phyloP scores from a whole-genome alignment of 768 basidiomycete genomes.

The Lactarius vividus region DNA sequence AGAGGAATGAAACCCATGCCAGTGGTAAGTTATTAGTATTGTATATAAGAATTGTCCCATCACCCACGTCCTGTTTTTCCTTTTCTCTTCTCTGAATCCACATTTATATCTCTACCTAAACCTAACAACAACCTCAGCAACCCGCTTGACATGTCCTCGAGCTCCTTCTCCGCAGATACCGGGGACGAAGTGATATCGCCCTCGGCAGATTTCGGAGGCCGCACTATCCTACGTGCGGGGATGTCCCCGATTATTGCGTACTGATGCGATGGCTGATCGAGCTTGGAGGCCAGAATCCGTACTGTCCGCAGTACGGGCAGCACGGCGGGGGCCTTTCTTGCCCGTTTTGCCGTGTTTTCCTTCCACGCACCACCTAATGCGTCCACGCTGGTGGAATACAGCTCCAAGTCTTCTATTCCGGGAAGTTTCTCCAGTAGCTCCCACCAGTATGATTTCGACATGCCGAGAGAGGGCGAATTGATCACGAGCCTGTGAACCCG shows the following conservation, averaged over 20 bases:
- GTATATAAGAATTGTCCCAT: too few relatives aligned
- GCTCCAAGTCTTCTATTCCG: neutral
- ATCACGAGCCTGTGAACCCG: neutral
- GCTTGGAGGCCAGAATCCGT: neutral
- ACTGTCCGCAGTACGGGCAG: neutral
- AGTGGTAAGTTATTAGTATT: too few relatives aligned
- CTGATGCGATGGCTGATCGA: neutral
- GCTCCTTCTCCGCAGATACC: neutral
- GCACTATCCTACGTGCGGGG: neutral
- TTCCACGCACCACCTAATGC: neutral
- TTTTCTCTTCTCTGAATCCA: too few relatives aligned
- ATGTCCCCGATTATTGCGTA: neutral
- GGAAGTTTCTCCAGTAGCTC: neutral
- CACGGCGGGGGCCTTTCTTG: neutral
- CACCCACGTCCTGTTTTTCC: too few relatives aligned
- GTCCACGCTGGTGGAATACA: neutral
- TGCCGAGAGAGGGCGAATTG: neutral
- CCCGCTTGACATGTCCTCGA: neutral
- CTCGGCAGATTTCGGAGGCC: neutral
- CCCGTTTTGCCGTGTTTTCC: neutral
- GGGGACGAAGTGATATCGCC: neutral
- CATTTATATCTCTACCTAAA: neutral
- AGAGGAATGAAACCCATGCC: too few relatives aligned
- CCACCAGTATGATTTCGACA: neutral
- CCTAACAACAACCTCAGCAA: neutral